Evolutionary conservation across 2,329 filamentous ascomycete species (phyloP).

Genomic region (Xylaria sp.): DNA sequence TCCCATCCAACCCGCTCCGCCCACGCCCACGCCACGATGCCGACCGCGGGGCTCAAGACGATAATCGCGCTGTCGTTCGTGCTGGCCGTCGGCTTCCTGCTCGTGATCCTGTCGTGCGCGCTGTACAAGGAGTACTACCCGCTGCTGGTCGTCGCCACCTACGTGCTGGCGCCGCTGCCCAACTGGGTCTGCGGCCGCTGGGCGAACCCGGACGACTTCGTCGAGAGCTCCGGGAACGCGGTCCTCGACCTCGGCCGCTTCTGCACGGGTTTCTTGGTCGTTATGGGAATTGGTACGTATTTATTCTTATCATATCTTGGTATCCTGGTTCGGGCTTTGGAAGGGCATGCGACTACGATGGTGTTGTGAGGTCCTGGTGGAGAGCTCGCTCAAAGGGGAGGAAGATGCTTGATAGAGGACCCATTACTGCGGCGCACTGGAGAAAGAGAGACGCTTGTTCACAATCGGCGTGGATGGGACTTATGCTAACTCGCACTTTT

Average conservation of each 20-base stretch:
- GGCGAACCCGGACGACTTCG: constrained; percentile 94
- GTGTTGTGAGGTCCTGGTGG: not conserved
- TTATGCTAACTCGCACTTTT: constrained; percentile 22
- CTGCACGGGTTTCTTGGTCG: constrained; percentile 91
- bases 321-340: not conserved
- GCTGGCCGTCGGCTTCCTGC: constrained; percentile 97
- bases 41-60: constrained; percentile 93
- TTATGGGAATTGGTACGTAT: constrained; percentile 94
- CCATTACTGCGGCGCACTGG: no score
- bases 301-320: constrained; percentile 8
- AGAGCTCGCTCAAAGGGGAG: not conserved
- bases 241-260: constrained; percentile 95
- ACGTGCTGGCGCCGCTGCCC: constrained; percentile 90
- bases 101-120: constrained; percentile 97
- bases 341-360: not conserved
- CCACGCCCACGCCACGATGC: constrained; percentile 58
- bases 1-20: constrained; percentile 15
- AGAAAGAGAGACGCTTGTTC: not conserved
- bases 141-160: constrained; percentile 94
- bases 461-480: not conserved
- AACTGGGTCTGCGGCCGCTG: constrained; percentile 96
- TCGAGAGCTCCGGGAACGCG: constrained; percentile 82
- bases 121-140: constrained; percentile 96
- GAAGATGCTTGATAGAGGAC: not conserved
- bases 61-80: constrained; percentile 99